Base-by-base conservation (phyloP, 164 flowering plant species). In the Saururus chinensis region DNA sequence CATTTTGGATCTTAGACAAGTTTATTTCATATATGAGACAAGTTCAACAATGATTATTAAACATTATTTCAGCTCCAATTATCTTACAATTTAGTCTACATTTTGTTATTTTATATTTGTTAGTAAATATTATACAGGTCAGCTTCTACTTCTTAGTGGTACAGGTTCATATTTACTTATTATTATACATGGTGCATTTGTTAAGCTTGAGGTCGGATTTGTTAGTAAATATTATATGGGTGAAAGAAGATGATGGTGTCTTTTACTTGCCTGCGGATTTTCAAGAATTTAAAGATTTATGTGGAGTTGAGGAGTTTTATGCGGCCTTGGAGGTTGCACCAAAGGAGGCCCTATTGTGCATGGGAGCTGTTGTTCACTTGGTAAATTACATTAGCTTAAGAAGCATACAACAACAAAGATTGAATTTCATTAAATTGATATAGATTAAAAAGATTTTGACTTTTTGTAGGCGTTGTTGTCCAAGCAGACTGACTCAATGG, bases 351-450 rank as follows among this genome's bases (percentile, higher is more conserved):
- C 79, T 95, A 59, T 70, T 72, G 49, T 88, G 97, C 71, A 73
- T 87, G 75, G 77, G 92, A 72, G 89, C 84, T 65, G 92, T 96
- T 24, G 74, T 82, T 74, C 96, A 91, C 77, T 76, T 81, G 96
- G 97, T 90, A 77, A 42, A 60, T 13, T 45, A 2, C 1, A 13
- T 17, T 45, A 17, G 17, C 11, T 45, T 45, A 45, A 17, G 49
- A 12, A 17, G 49, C 49, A 45, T 45, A 12, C 49, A 45, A 12
- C 49, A 45, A 12, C 17, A 12, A 12, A 9, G 49, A 45, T 45
- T 12, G 2, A 12, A 12, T 8, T 45, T 45, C 49, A 45, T 45
- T 45, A 3, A 17, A 2, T 12, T 12, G 17, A 45, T 45, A 17
- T 12, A 45, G 49, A 7, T 3, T 8, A 41, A 41, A 64, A 37